phyloP scores from a whole-genome alignment of 2,329 filamentous ascomycete species.

The Arthroderma sp. region DNA sequence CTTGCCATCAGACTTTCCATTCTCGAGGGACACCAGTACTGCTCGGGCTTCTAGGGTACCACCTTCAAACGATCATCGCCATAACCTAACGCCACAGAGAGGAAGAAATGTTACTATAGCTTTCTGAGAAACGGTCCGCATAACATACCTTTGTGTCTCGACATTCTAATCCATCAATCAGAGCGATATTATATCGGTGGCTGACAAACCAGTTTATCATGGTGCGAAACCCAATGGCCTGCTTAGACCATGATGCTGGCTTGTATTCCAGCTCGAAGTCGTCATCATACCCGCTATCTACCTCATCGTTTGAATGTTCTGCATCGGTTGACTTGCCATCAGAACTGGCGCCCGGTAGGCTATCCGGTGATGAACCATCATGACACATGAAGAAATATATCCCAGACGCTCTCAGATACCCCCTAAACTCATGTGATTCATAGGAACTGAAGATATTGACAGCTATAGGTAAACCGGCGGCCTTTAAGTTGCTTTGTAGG shows the following conservation, averaged over 20 bases:
- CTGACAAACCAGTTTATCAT: slow-evolving; percentile 45
- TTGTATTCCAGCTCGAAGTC: slow-evolving; percentile 13
- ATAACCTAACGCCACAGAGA: slow-evolving; percentile 26
- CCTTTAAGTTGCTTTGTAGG: slow-evolving; percentile 35
- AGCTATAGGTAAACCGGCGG: slow-evolving; percentile 27
- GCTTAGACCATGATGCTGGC: neutral
- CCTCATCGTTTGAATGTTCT: slow-evolving; percentile 12
- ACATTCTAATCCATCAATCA: slow-evolving; percentile 52
- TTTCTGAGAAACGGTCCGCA: neutral
- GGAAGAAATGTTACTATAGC: slow-evolving; percentile 3
- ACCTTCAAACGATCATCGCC: slow-evolving; percentile 34
- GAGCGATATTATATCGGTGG: slow-evolving; percentile 46
- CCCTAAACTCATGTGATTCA: slow-evolving; percentile 37
- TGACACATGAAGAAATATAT: slow-evolving; percentile 58
- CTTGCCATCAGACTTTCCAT: too few species aligned
- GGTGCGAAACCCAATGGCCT: slow-evolving; percentile 22
- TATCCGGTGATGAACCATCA: slow-evolving; percentile 36
- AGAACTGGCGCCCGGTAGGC: neutral
- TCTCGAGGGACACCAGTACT: neutral
- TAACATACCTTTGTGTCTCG: slow-evolving; percentile 46
- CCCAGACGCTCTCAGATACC: slow-evolving; percentile 42
- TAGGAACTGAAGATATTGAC: slow-evolving; percentile 38
- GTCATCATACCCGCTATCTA: slow-evolving; percentile 13
- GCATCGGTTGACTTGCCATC: slow-evolving; percentile 2
- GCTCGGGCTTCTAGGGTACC: slow-evolving; percentile 1